Conservation (phyloP, 1,284 basidiomycete species). For the Pterula multifida region DNA sequence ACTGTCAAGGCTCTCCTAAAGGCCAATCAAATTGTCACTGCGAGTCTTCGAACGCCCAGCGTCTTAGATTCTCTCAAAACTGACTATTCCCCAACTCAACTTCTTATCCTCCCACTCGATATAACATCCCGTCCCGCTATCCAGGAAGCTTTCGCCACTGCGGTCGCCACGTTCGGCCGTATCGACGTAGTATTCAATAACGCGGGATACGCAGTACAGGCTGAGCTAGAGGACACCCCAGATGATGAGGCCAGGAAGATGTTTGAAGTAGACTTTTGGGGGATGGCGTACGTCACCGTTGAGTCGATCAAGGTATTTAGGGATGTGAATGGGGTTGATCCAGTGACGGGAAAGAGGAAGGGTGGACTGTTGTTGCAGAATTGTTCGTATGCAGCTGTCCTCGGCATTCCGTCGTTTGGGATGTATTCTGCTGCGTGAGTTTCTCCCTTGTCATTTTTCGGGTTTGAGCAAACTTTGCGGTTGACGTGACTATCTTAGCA, state of each 20-base stretch:
- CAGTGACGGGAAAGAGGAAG: not conserved
- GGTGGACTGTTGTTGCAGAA: not conserved
- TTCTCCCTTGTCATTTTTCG: not conserved
- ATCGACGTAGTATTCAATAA: slow-evolving; percentile 29
- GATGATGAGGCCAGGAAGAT: slow-evolving; percentile 17
- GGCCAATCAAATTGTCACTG: slow-evolving; percentile 19
- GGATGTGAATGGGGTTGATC: slow-evolving; percentile 12
- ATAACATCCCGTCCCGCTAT: slow-evolving; percentile 18
- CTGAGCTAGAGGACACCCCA: slow-evolving; percentile 19
- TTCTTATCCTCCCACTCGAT: slow-evolving; percentile 27
- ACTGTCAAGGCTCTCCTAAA: slow-evolving; percentile 19
- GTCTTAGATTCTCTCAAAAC: slow-evolving; percentile 17
- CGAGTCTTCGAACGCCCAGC: slow-evolving; percentile 21
- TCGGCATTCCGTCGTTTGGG: not conserved
- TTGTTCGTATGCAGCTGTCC: not conserved
- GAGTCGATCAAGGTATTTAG: slow-evolving; percentile 18
- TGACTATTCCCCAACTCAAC: slow-evolving; percentile 16
- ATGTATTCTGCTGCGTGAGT: slow-evolving; percentile 1
- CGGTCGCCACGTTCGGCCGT: slow-evolving; percentile 20
- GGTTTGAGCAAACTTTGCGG: not conserved
- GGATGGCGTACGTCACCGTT: slow-evolving; percentile 18
- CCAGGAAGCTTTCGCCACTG: slow-evolving; percentile 18
- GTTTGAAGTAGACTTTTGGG: slow-evolving; percentile 24
- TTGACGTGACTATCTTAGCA: not conserved
- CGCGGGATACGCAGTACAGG: slow-evolving; percentile 20